These are phyloP conservation scores for Talaromyces trachyspermus DNA, from an alignment of 495 filamentous ascomycete species.

Conservation along the genomic window DNA sequence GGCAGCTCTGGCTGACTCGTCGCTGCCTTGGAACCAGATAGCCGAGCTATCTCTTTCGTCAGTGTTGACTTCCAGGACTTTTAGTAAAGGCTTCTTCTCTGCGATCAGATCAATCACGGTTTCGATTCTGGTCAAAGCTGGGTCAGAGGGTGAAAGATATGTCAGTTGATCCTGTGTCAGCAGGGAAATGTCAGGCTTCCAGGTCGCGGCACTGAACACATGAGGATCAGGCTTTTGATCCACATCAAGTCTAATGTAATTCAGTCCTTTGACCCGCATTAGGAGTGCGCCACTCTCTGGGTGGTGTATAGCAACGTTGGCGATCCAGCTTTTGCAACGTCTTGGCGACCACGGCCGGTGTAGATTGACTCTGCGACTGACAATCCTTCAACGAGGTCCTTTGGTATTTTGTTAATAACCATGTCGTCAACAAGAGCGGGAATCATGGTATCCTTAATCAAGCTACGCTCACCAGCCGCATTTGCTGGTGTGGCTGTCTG, in stretches of 20 bases:
- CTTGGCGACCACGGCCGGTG: too few relatives aligned
- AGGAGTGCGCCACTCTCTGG: constrained; percentile 12
- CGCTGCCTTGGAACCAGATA: too few relatives aligned
- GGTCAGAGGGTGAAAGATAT: too few relatives aligned
- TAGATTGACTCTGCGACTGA: too few relatives aligned
- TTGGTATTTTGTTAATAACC: constrained; percentile 1
- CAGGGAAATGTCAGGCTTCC: constrained; percentile 16
- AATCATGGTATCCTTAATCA: constrained; percentile 8
- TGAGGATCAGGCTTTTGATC: not conserved
- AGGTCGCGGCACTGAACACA: not conserved
- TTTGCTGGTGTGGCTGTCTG: constrained; percentile 5
- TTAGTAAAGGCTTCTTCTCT: too few relatives aligned
- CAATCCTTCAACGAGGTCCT: not conserved
- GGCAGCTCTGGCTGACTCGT: too few relatives aligned
- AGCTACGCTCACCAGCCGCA: not conserved
- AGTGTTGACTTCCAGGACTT: too few relatives aligned
- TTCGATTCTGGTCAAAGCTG: too few relatives aligned
- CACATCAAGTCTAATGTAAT: constrained; percentile 10
- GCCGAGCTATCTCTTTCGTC: too few relatives aligned
- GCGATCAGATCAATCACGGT: too few relatives aligned
- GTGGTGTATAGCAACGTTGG: constrained; percentile 13
- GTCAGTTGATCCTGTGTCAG: constrained; percentile 14
- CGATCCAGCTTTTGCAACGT: constrained; percentile 9
- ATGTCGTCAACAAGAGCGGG: constrained; percentile 11
- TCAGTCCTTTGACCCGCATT: constrained; percentile 15